Base-by-base conservation (phyloP, 164 flowering plant species). In the Magnolia changhungtana region DNA sequence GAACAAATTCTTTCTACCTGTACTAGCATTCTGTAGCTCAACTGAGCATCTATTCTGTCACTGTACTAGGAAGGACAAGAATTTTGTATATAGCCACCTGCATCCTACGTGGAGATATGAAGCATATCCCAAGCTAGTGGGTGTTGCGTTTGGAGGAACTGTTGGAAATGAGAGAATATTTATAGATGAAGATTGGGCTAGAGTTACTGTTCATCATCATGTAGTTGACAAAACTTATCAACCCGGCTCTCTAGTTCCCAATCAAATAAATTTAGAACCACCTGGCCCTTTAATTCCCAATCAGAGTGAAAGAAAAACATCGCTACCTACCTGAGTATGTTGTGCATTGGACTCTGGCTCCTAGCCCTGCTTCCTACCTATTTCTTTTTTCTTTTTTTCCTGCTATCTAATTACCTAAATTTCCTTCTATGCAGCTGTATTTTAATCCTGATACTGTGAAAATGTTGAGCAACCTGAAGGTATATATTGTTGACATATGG, bases 61-160 rank as follows among this genome's bases (percentile, higher is more conserved):
- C 23, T 74, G 59, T 13, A 74, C 92, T 92, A 98, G 99, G 72
- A 92, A 82, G 84, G 98, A 91, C 74, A 92, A 94, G 82, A 96
- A 96, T 81, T 92, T 87, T 83, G 86, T 96, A 10, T 96, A 94
- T 63, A 91, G 92, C 84, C 99, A 91, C 85, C 87, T 91, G 84
- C 98, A 90, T 81, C 82, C 90, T 45, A 77, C 86, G 58, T 87
- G 84, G 31, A 88, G 84, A 79, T 92, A 94, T 82, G 92, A 96
- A 8, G 80, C 97, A 51, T 83, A 88, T 76, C 98, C 96, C 65
- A 92, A 88, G 89, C 97, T 95, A 70, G 93, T 83, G 29, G 97
- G 98, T 63, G 76, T 96, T 78, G 91, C 83, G 61, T 96, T 96
- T 85, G 98, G 99, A 72, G 99, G 98, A 83, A 86, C 83, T 29